These are phyloP conservation scores for Aspergillus ostianus DNA, from an alignment of 495 filamentous ascomycete genomes.

Conservation along the genomic window DNA sequence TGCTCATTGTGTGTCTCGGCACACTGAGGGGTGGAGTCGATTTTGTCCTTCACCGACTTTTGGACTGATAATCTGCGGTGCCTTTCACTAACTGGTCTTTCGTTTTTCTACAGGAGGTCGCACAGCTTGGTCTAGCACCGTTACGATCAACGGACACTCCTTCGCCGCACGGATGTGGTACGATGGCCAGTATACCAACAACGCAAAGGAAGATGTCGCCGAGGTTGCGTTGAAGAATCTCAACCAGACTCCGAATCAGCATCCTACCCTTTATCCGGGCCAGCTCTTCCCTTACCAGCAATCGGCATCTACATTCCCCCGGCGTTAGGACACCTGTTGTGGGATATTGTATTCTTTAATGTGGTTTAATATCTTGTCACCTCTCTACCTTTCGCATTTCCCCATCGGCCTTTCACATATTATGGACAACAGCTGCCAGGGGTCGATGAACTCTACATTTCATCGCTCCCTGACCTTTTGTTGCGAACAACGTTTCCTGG, in stretches of 20 bases:
- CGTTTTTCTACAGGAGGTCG: constrained; percentile 63
- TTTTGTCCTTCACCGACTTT: constrained; percentile 39
- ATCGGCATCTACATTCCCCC: not conserved
- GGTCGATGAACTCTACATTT: constrained; percentile 12
- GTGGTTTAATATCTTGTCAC: not conserved
- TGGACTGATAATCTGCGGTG: constrained; percentile 15
- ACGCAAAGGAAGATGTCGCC: constrained; percentile 88
- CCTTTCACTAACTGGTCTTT: constrained; percentile 18
- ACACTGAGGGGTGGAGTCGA: constrained; percentile 30
- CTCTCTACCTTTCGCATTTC: not conserved
- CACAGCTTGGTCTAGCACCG: constrained; percentile 83
- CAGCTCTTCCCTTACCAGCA: not conserved
- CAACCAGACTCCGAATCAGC: constrained; percentile 15
- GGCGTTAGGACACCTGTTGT: constrained; percentile 10
- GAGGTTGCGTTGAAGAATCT: constrained; percentile 61
- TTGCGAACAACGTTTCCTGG: constrained; percentile 17
- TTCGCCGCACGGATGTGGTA: constrained; percentile 83
- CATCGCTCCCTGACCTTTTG: constrained; percentile 17
- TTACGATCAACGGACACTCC: constrained; percentile 55
- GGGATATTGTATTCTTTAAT: not conserved
- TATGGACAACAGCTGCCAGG: constrained; percentile 16
- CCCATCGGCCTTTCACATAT: constrained; percentile 6
- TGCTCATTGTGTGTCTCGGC: constrained; percentile 21
- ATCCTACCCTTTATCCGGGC: constrained; percentile 2
- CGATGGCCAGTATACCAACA: constrained; percentile 80